Base-by-base conservation (phyloP, 2,329 filamentous ascomycete genomes). In the Metarhizium sp. region DNA sequence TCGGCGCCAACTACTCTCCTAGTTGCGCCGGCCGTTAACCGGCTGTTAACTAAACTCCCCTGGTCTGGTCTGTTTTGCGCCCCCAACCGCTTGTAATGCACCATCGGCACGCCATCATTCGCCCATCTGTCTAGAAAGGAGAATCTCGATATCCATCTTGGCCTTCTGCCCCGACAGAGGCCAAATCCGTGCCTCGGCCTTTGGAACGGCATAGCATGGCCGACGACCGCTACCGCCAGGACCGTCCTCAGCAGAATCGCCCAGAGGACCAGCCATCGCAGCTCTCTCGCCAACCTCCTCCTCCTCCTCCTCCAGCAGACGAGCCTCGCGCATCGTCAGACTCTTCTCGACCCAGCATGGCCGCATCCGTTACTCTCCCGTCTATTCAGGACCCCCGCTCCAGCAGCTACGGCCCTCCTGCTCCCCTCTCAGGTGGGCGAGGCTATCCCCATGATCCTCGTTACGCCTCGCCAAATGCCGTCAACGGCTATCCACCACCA, bases 311-410 rank as follows among this genome's bases (percentile, higher is more conserved):
- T 20, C 36, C 53, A 10, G 29, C 43, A 45, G 55, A 54, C 59
- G 57, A 67, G 55, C 61, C 60, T 42, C 55, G 52, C 45, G 52
- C 55, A 40, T 50, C 55, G 52, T 55, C 45, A 11, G 55, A 57
- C n/a, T 47, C 50, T 14, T 60, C 66, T 53, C 60, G 64, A 61
- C 54, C 60, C 60, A 69, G 60, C 60, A 78, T 77, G 72, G 73
- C 75, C 53, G 65, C 72, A 51, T 68, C 71, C 56, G 72, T 78
- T 57, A 77, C 72, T 57, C 67, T 78, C 38, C 78, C 78, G 1
- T 74, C 78, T 18, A 79, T 80, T 53, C 72, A 78, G 54, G 78
- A 79, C 61, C 66, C 72, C 50, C 69, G 73, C 52, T 62, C 66
- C 38, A 61, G 67, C 55, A 59, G 62, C 18, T 74, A 74, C 55